Percentiles rank a stretch among this genome's conserved stretches.
Conservation (phyloP, 2,329 filamentous ascomycete genomes). For the Colletotrichum tabaci region DNA sequence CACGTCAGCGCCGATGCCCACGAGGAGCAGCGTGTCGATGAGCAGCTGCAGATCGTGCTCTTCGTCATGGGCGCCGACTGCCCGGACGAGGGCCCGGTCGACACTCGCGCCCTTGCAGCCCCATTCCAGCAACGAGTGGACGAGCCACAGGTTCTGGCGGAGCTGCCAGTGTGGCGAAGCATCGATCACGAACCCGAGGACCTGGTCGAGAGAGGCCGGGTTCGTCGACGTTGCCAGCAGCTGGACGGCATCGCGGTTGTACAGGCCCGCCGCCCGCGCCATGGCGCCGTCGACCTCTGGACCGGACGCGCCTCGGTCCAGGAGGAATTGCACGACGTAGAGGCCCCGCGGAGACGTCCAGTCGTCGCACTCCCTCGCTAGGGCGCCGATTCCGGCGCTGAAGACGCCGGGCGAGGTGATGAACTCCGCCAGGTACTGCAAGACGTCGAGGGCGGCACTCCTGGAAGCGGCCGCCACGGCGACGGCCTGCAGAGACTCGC, state of each 20-base stretch:
- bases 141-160: background rate
- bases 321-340: background rate
- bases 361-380: background rate
- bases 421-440: background rate
- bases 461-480: background rate
- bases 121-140: background rate
- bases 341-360: no score
- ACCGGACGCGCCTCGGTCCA: background rate
- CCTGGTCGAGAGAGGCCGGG: background rate
- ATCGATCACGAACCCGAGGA: background rate
- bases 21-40: background rate
- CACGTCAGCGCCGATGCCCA: background rate
- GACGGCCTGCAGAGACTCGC: no score
- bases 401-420: background rate
- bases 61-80: background rate
- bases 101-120: background rate
- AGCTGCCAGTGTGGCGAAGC: background rate
- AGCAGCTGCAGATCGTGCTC: background rate
- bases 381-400: background rate
- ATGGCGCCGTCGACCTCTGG: background rate
- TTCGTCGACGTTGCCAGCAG: background rate
- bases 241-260: background rate
- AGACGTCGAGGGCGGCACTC: background rate
- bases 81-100: background rate
- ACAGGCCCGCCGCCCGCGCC: background rate